These are phyloP conservation scores for Stachybotrys elegans DNA, from an alignment of 2,329 filamentous ascomycete species.

Conservation along the genomic window DNA sequence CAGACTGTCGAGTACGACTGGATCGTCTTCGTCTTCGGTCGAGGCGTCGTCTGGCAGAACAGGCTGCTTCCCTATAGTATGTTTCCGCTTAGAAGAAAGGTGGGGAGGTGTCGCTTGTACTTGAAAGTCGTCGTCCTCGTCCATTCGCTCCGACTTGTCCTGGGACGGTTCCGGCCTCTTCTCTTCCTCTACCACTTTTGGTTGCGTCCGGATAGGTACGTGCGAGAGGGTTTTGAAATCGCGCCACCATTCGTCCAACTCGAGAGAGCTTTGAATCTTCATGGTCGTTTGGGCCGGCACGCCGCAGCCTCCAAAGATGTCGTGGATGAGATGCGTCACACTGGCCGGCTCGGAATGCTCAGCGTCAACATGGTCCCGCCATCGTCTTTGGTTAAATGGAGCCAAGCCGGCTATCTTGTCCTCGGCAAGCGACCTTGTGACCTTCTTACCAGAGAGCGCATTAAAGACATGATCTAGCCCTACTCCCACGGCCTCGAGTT, in stretches of 20 bases:
- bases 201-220: conserved; percentile 12
- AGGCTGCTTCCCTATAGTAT: conserved; percentile 5
- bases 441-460: conserved; percentile 40
- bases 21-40: conserved; percentile 27
- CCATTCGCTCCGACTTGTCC: conserved; percentile 16
- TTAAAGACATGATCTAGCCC: conserved; percentile 51
- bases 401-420: conserved; percentile 47
- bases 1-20: conserved; percentile 7
- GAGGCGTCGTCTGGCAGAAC: conserved; percentile 18
- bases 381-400: conserved; percentile 37
- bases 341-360: conserved; percentile 21
- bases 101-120: conserved; percentile 43
- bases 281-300: conserved; percentile 23
- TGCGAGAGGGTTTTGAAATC: conserved; percentile 29
- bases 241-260: conserved; percentile 46
- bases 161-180: conserved; percentile 11
- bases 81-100: conserved; percentile 21
- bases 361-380: conserved; percentile 25
- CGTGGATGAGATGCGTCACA: conserved; percentile 29
- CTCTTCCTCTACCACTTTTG: conserved; percentile 7
- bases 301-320: conserved; percentile 33
- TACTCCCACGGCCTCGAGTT: conserved; percentile 45
- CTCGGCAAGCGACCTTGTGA: conserved; percentile 38
- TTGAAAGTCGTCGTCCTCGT: conserved; percentile 44
- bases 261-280: conserved; percentile 25